Percentiles rank a stretch among this genome's conserved stretches.
Evolutionary conservation across 225 moss, liverwort and hornwort genomes (phyloP).

Genomic region (Climacium dendroides): DNA sequence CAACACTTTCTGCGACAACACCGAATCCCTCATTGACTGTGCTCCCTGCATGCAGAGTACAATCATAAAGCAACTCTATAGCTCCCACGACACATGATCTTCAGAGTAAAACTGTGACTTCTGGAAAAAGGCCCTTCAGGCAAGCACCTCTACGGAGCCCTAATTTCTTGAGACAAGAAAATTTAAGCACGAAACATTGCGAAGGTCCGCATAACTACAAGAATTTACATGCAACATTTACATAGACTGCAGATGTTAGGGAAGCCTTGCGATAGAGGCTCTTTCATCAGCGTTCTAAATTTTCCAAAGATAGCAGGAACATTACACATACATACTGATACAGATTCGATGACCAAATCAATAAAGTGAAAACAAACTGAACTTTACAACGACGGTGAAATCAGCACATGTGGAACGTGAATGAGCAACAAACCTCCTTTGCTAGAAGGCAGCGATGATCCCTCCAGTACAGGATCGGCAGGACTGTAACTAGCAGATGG

Average conservation of each 20-base stretch:
- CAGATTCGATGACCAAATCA: neutral
- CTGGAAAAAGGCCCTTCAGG: neutral
- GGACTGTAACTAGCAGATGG: slow-evolving; percentile 38
- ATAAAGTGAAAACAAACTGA: neutral
- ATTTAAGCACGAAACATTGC: neutral
- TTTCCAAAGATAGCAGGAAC: neutral
- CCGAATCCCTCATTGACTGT: slow-evolving; percentile 9
- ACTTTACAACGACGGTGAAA: neutral
- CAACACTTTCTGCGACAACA: slow-evolving; percentile 13
- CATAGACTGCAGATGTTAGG: neutral
- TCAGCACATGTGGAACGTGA: neutral
- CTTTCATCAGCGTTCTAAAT: neutral
- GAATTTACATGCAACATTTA: neutral
- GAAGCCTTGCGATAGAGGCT: neutral
- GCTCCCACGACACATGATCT: neutral
- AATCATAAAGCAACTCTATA: neutral
- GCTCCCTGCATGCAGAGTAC: slow-evolving; percentile 15
- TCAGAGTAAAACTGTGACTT: neutral
- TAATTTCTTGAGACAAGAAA: slow-evolving; percentile 4
- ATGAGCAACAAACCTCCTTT: slow-evolving; percentile 32
- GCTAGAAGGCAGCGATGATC: slow-evolving; percentile 51
- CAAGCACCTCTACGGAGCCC: neutral
- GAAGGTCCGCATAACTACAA: neutral
- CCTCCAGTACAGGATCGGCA: slow-evolving; percentile 33
- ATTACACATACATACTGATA: neutral